Evolutionary conservation across 306 rosid species (phyloP), one percentile per base, ranked within the genome.

Genomic region (Boehmeria nivea): DNA sequence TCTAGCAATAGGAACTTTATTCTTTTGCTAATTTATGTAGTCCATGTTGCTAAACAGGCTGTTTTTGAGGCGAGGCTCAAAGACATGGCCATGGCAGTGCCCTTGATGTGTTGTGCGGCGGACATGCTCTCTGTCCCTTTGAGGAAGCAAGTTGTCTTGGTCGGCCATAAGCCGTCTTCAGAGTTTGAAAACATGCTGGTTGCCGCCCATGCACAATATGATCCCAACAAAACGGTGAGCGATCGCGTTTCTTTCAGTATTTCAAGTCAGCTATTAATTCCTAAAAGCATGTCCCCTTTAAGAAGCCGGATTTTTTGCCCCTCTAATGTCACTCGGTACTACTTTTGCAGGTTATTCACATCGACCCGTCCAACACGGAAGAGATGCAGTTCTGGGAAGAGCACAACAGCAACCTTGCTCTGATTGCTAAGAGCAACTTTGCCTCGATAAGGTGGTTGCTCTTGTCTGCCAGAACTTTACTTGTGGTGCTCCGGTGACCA

Each of bases 61-160:
- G 98, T 90, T 68, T 90, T 90, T 11, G 88, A 78, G 72, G 71
- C 74, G 8, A 78, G 94, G 68, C 72, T 90, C 74, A 82, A 72
- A 63, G 95, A 82, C 34, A 80, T 55, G 82, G 80, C 85, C 8
- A 72, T 84, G 98, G 94, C 98, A 20, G 95, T 90, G 64, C 98
- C 98, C n/a, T 77, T 90, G 67, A 84, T 90, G 98, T 90, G 98
- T 61, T 87, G 88, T 72, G 95, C 91, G 2, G 86, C 84, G 6
- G 85, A 82, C 77, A 82, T 90, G 94, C 73, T 84, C 48, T 44
- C 60, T 17, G 78, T 64, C 36, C 80, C 88, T 53, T 80, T 81
- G 6, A 46, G 81, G 23, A 87, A 78, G 81, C 91, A 90, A 66
- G 76, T 84, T 52, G 95, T 90, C 40, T 64, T 90, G 66, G 88